Percentiles rank a stretch among this genome's conserved stretches.
Evolutionary conservation across 441 rosid species (phyloP).

Genomic region (Flueggea neowawraea): DNA sequence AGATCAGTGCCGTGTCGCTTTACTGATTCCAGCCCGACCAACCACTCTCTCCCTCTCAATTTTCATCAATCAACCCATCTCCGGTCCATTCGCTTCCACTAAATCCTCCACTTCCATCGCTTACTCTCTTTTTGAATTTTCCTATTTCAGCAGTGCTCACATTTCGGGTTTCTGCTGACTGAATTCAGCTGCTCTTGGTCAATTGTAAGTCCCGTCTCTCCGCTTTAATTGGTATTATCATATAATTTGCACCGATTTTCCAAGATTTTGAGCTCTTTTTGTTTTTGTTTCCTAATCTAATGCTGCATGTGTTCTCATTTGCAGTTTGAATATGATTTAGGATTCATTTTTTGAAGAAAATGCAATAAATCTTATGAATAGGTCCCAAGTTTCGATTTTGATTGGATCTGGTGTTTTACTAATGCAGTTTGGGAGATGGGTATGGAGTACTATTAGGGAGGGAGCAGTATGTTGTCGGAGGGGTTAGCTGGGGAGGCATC

Average conservation of each 20-base stretch:
- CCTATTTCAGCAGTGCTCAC: too few species aligned
- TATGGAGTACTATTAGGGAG: slow-evolving; percentile 11
- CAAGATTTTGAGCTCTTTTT: too few species aligned
- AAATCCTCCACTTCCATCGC: too few species aligned
- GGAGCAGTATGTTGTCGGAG: slow-evolving; percentile 44
- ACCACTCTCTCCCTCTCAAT: neutral
- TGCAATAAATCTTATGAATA: too few species aligned
- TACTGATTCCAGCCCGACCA: slow-evolving; percentile 26
- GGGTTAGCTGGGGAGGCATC: slow-evolving; percentile 47
- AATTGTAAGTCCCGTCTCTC: too few species aligned
- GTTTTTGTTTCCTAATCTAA: too few species aligned
- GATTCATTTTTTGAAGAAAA: neutral
- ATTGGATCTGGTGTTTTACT: slow-evolving; percentile 19
- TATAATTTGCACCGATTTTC: too few species aligned
- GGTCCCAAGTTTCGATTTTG: neutral
- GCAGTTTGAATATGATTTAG: neutral
- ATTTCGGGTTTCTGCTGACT: too few species aligned
- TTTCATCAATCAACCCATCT: neutral
- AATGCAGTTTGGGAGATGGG: slow-evolving; percentile 8
- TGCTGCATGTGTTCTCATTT: too few species aligned
- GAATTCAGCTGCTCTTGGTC: too few species aligned
- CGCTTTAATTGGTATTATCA: too few species aligned
- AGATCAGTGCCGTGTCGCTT: slow-evolving; percentile 27
- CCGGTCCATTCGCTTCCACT: slow-evolving; percentile 6
- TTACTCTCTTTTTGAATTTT: neutral